Conservation (phyloP, 176 grass and related monocot species). For the Phragmites australis region DNA sequence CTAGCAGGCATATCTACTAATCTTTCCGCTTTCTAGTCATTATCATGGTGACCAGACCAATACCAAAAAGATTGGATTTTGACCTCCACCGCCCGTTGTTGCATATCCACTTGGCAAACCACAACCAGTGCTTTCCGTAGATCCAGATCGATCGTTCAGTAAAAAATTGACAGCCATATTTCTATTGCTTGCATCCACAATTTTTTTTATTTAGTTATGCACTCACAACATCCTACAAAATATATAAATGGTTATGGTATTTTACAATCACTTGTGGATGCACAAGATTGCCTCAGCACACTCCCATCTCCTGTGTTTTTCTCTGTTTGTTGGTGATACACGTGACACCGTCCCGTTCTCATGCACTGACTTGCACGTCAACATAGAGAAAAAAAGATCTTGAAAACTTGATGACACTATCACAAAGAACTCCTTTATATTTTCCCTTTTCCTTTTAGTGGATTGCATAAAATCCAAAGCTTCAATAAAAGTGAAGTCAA, state of each 20-base stretch:
- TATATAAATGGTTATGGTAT: neutral
- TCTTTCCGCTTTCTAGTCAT: constrained; percentile 35
- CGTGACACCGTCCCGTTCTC: neutral
- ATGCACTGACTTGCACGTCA: neutral
- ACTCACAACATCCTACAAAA: neutral
- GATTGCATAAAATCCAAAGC: neutral
- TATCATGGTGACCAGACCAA: constrained; percentile 13
- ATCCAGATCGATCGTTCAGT: neutral
- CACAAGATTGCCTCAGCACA: neutral
- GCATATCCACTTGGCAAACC: constrained; percentile 13
- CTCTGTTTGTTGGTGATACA: neutral
- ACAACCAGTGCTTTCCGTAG: neutral
- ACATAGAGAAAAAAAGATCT: neutral
- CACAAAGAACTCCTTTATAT: too few relatives aligned
- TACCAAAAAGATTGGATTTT: constrained; percentile 9
- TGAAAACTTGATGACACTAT: neutral
- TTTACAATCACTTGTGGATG: neutral
- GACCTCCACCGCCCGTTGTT: neutral
- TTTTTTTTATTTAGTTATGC: neutral
- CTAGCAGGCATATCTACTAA: too few relatives aligned
- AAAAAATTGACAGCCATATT: neutral
- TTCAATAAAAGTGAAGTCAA: too few relatives aligned
- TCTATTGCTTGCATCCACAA: neutral
- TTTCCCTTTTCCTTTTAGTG: neutral
- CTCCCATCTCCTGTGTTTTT: neutral